Base-by-base conservation (phyloP, 371 early-diverging fungal species). In the Syncephalastrum racemosum region DNA sequence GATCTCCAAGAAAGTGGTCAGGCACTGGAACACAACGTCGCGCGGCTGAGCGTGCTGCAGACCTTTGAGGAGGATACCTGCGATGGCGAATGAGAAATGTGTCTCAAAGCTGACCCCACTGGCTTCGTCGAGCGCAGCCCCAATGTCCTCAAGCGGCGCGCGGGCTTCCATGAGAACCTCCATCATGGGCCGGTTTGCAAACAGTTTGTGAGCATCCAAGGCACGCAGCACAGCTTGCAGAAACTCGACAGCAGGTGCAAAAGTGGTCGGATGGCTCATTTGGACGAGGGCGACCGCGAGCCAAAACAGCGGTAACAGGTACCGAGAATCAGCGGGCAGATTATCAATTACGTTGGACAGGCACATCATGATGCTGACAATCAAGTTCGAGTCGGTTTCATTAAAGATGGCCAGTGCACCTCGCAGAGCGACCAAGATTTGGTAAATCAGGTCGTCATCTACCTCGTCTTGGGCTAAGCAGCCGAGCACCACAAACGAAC, bases 401-500 rank as follows among this genome's bases (percentile, higher is more conserved):
- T 89, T 90, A 68, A 92, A 93, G 49, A 88, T 79, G 36, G 85
- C 86, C 36, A 96, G 75, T 0, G 94, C 91, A 10, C 92, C 90
- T 20, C 91, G 86, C 42, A 96, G 73, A 0, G 93, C 90, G 0
- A 91, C 90, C 16, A 95, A 75, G 27, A 93, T 92, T 68, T 94
- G 94, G 67, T 94, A 93, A 14, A 95, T 71, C 48, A 93, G 69
- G 56, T 90, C 90, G 62, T 94, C 92, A 50, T 93, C 93, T 3
- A 91, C 90, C 60, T 91, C 94, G 54, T 90, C 88, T 31, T 91
- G 86, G 0, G 94, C 90, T 24, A 97, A 75, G 49, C 89, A 90
- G 4, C 96, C 97, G n/a, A 97, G 81, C n/a, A 90, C 84, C 18
- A 95, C 89, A 73, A 96, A 97, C 0, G 96, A 89, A 20, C 97